Conservation (phyloP, 2,329 filamentous ascomycete genomes). For the Cadophora luteo-olivacea region DNA sequence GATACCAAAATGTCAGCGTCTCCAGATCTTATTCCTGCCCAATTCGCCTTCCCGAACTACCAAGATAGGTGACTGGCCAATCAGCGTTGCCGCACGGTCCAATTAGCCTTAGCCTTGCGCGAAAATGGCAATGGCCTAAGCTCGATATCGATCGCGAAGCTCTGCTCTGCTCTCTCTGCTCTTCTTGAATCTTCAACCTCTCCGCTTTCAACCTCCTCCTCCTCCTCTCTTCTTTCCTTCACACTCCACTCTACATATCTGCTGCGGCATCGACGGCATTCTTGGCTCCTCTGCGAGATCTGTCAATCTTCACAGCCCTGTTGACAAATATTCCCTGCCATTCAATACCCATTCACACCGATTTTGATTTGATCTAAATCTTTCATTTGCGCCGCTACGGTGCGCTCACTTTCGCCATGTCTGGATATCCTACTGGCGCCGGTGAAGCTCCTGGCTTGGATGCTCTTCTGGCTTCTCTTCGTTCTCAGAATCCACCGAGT, state of each 20-base stretch:
- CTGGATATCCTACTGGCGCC: constrained; percentile 43
- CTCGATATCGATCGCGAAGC: constrained; percentile 13
- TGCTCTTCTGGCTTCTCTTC: constrained; percentile 45
- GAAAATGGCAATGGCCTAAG: constrained; percentile 17
- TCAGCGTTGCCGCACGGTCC: constrained; percentile 13
- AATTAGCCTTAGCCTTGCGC: constrained; percentile 17
- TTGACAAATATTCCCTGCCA: constrained; percentile 21
- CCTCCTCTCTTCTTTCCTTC: constrained; percentile 14
- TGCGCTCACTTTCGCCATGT: constrained; percentile 44
- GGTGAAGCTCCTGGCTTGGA: constrained; percentile 43
- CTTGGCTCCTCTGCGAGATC: constrained; percentile 24
- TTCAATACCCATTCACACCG: constrained; percentile 21
- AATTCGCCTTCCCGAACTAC: neutral
- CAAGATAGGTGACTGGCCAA: constrained; percentile 11
- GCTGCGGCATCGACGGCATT: constrained; percentile 20
- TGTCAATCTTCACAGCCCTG: constrained; percentile 21
- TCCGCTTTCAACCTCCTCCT: constrained; percentile 8
- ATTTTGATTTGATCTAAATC: constrained; percentile 40
- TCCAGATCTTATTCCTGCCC: constrained; percentile 16
- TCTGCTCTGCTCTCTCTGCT: constrained; percentile 4
- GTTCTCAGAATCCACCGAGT: constrained; percentile 36
- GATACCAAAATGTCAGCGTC: constrained; percentile 9
- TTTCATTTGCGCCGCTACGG: constrained; percentile 40
- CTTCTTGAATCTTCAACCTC: constrained; percentile 19
- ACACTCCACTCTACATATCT: constrained; percentile 17